Evolutionary conservation across 2,329 filamentous ascomycete species (phyloP), one percentile per base, ranked within the genome.

Genomic region (Westerdykella sp.): DNA sequence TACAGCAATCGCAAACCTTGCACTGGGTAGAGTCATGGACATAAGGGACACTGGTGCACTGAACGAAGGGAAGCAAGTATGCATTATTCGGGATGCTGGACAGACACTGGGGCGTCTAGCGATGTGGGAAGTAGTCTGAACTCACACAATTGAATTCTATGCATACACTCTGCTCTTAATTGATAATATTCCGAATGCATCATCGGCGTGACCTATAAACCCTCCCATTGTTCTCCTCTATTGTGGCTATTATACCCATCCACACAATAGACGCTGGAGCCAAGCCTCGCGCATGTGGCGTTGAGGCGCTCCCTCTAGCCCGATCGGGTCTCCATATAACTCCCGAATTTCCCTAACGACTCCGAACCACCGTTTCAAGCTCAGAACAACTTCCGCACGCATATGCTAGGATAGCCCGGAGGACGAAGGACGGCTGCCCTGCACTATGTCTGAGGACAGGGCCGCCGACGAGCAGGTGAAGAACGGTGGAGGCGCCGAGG

Each of bases 71-170:
- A 48, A 73, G 2, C 71, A 68, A 39, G 56, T 87, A 10, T 96
- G 90, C 65, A 80, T 98, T 52, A 80, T 97, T 25, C 76, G 91
- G 41, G 85, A 90, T 59, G 80, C 84, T 1, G 93, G 93, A 1
- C 81, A 89, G 67, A 81, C 73, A 28, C 71, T 93, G 4, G 91
- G 87, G 2, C 83, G 90, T 69, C 66, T 97, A 51, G 91, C 81
- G 2, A 73, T 71, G 51, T 95, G 90, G 90, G 83, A 91, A 54
- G 60, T 82, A 53, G 69, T 82, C 30, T 83, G 56, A 34, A 9
- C 9, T 7, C 25, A 28, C 25, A 28, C 2, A 28, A 28, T 28
- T 28, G 4, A 28, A 21, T 21, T 28, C 11, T 12, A 10, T 7
- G 9, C 11, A 28, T 28, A 28, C 9, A 28, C 4, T 9, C 25